Base-by-base conservation (phyloP, 1,284 basidiomycete species). In the Apiotrichum mycotoxinovorans region DNA sequence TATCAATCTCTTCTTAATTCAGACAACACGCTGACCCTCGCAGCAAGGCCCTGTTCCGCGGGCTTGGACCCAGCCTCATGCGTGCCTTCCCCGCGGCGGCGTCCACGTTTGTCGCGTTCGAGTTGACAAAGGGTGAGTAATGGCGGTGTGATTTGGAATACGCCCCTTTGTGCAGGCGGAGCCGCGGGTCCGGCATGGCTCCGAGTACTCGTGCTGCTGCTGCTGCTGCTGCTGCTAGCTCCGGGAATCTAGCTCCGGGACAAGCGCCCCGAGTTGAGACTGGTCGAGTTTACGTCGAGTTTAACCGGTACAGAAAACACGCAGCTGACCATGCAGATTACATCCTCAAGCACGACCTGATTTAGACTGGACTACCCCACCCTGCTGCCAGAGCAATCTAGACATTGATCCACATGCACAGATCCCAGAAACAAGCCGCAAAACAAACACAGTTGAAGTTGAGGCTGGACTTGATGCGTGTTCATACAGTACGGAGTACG, bases 71-170 rank as follows among this genome's bases (percentile, higher is more conserved):
- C 1, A 86, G 84, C 53, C 81, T 87, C 40, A 65, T 87, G 34
- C 77, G 84, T 81, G 88, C 89, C 71, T 89, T 93, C 63, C 92
- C 93, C 7, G 90, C 93, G 2, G 93, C 91, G 8, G 92, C 85
- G 26, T 86, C 87, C 59, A 96, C 92, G 0, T 96, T 97, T 68
- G 86, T 90, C n/a, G 89, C 88, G 0, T 97, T 88, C 73, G 92
- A 97, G 73, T 67, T 93, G 30, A 89, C 87, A 1, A 80, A 89
- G 79, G 89, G 76, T 76, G 47, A 58, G 73, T 30, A 12, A 30
- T 5, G 30, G 30, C 12, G 7, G 30, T 5, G 30, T 30, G 30
- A 7, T 5, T 7, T 30, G 30, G 30, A 5, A 30, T 30, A 30
- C 30, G 12, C n/a, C n/a, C n/a, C n/a, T n/a, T 30, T 5, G 30